phyloP scores from a whole-genome alignment of 768 basidiomycete genomes.

The Pleurotus cornucopiae region DNA sequence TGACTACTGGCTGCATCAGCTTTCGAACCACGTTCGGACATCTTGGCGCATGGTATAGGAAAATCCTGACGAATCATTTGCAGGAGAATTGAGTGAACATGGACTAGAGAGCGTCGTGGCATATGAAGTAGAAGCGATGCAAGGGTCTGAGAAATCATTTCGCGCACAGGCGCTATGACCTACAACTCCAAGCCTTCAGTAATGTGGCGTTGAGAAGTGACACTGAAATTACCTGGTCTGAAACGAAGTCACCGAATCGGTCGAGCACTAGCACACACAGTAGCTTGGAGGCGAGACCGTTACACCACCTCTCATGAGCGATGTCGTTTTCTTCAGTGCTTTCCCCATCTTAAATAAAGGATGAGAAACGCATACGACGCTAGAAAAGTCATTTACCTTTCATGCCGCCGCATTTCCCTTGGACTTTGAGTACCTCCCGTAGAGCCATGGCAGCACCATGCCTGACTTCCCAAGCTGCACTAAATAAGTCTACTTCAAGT shows the following conservation, averaged over 20 bases:
- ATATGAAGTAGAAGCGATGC: slow-evolving; percentile 87
- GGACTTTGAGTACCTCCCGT: slow-evolving; percentile 80
- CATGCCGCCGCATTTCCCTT: slow-evolving; percentile 83
- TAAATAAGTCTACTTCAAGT: slow-evolving; percentile 80
- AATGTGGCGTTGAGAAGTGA: neutral
- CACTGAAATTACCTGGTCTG: slow-evolving; percentile 62
- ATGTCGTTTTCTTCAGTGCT: slow-evolving; percentile 54
- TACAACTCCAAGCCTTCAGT: slow-evolving; percentile 13
- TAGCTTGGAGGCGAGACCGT: slow-evolving; percentile 79
- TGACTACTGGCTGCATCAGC: slow-evolving; percentile 46
- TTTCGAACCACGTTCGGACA: slow-evolving; percentile 18
- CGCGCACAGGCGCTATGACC: slow-evolving; percentile 95
- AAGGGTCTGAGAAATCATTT: slow-evolving; percentile 92
- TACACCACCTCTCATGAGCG: slow-evolving; percentile 85
- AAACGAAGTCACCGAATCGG: slow-evolving; percentile 97
- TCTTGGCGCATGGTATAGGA: slow-evolving; percentile 29
- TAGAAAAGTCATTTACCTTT: slow-evolving; percentile 41
- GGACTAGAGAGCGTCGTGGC: slow-evolving; percentile 71
- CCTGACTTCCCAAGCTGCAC: slow-evolving; percentile 86
- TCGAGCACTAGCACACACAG: slow-evolving; percentile 90
- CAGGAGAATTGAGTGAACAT: slow-evolving; percentile 79
- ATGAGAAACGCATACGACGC: neutral
- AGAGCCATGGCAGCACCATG: slow-evolving; percentile 93
- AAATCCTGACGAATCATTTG: slow-evolving; percentile 95
- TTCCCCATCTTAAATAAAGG: slow-evolving; percentile 38